Percentiles rank a stretch among this genome's conserved stretches.
Evolutionary conservation across 31 red algal species (phyloP).

Genomic region (Asparagopsis taxiformis): DNA sequence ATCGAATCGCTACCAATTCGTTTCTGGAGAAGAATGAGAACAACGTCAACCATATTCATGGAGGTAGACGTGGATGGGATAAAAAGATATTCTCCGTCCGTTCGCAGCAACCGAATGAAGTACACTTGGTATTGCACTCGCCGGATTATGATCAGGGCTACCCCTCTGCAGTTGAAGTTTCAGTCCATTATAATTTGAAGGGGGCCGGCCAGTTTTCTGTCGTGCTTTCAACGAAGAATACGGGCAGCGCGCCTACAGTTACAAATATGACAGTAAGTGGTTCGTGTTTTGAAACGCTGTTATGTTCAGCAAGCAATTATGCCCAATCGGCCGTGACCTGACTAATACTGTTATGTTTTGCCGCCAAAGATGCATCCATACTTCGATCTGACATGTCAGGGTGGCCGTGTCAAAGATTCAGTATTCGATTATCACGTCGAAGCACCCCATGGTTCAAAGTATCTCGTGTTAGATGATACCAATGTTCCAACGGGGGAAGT

Average conservation of each 20-base stretch:
- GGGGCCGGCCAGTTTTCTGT: conserved; percentile 31
- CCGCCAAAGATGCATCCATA: conserved; percentile 44
- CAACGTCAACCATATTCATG: conserved; percentile 44
- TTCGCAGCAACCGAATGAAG: neutral
- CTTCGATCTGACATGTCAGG: conserved; percentile 56
- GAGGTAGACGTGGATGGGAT: conserved; percentile 42
- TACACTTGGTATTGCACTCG: conserved; percentile 44
- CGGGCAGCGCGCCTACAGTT: conserved; percentile 28
- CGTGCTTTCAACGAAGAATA: conserved; percentile 29
- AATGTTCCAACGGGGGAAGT: conserved; percentile 44
- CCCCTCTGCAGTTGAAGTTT: conserved; percentile 34
- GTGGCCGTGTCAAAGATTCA: conserved; percentile 18
- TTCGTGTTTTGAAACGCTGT: conserved; percentile 14
- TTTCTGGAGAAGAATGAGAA: conserved; percentile 30
- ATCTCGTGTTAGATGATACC: conserved; percentile 41
- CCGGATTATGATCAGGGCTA: conserved; percentile 69
- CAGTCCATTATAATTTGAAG: conserved; percentile 34
- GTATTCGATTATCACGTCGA: conserved; percentile 26
- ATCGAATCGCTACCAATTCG: conserved; percentile 3
- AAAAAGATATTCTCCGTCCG: conserved; percentile 41
- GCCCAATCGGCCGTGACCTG: no score
- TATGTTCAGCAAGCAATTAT: no score
- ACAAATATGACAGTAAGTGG: conserved; percentile 61
- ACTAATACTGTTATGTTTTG: neutral
- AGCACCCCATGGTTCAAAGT: conserved; percentile 12